phyloP scores from a whole-genome alignment of 441 rosid species.

The Omphalea diandra region DNA sequence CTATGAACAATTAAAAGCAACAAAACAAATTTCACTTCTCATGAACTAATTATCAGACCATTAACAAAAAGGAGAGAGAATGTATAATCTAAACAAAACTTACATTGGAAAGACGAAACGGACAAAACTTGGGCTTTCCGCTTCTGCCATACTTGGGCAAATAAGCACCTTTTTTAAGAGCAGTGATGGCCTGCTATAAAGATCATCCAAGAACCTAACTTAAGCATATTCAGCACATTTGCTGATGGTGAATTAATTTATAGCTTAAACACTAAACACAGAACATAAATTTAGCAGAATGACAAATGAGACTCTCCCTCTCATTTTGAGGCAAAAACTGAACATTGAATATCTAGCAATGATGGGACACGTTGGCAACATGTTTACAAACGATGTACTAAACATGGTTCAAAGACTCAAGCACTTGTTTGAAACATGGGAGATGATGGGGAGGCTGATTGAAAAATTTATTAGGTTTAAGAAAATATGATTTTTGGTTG shows the following conservation, averaged over 20 bases:
- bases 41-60: constrained; percentile 15
- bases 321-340: not conserved
- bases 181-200: constrained; percentile 83
- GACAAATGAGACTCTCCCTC: not conserved
- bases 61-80: not conserved
- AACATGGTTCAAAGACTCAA: too few species aligned
- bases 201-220: constrained; percentile 38
- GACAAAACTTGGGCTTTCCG: constrained; percentile 98
- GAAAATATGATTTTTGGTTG: too few species aligned
- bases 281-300: constrained; percentile 12
- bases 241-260: constrained; percentile 3
- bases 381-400: too few species aligned
- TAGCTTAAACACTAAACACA: constrained; percentile 6
- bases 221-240: constrained; percentile 28
- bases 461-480: too few species aligned
- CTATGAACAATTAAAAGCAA: not conserved
- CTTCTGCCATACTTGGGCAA: constrained; percentile 97
- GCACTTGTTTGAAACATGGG: too few species aligned
- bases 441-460: too few species aligned
- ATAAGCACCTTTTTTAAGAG: constrained; percentile 91
- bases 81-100: constrained; percentile 29
- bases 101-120: constrained; percentile 96
- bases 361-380: too few species aligned
- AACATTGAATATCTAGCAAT: not conserved
- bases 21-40: not conserved